These are phyloP conservation scores for Lagenaria siceraria DNA, from an alignment of 306 rosid genomes.

Conservation along the genomic window DNA sequence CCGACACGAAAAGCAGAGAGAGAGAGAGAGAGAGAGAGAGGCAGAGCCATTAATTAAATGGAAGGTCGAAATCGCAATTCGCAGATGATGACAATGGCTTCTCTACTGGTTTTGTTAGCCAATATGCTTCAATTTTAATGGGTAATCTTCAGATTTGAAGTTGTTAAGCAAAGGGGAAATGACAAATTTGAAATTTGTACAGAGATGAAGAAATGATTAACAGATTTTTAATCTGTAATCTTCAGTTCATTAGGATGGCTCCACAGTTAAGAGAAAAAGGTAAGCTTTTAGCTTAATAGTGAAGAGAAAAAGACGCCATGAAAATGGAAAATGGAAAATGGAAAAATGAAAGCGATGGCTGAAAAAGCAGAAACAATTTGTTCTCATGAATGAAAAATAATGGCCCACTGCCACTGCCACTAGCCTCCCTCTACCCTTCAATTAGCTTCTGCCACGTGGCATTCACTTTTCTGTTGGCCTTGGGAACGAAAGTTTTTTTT, in stretches of 20 bases:
- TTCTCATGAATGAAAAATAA: neutral
- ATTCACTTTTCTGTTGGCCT: neutral
- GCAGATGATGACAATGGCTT: neutral
- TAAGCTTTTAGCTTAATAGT: neutral
- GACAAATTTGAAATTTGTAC: neutral
- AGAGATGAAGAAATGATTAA: neutral
- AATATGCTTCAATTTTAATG: neutral
- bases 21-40: neutral
- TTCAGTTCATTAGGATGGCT: neutral
- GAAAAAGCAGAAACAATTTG: neutral
- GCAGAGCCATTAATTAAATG: constrained; percentile 1
- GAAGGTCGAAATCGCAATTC: neutral
- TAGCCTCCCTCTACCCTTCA: neutral
- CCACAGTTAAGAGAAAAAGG: neutral
- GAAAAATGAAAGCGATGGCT: neutral
- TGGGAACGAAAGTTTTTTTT: neutral
- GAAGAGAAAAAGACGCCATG: neutral
- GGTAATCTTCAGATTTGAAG: neutral
- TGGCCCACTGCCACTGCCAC: neutral
- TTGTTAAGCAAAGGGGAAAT: neutral
- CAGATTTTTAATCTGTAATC: neutral
- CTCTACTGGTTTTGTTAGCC: neutral
- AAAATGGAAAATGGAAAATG: neutral
- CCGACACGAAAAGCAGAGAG: neutral
- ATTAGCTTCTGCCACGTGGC: neutral